A percentile compares a stretch with the other conserved stretches of the same genome.
phyloP scores from a whole-genome alignment of 805 yeast species.

The Ogataea methylovora region DNA sequence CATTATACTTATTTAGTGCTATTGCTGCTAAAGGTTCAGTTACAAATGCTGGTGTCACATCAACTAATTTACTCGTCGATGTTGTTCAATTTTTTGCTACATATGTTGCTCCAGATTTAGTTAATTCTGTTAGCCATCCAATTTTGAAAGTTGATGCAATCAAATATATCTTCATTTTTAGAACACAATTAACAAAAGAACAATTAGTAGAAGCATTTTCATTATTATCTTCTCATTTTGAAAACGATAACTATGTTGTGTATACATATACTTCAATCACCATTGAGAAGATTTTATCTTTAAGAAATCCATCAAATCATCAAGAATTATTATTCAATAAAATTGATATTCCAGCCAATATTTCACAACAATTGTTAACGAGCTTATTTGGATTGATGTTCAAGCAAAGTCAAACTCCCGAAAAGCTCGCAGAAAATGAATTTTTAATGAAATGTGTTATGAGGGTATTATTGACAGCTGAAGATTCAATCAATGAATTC shows the following conservation, averaged over 20 bases:
- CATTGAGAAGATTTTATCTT: constrained; percentile 77
- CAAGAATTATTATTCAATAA: constrained; percentile 60
- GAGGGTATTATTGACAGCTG: constrained; percentile 71
- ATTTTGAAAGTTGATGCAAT: constrained; percentile 89
- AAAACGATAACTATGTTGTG: constrained; percentile 65
- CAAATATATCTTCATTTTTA: constrained; percentile 78
- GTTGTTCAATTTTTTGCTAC: constrained; percentile 78
- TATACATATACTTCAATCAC: constrained; percentile 93
- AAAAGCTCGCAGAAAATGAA: constrained; percentile 91
- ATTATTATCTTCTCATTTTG: constrained; percentile 61
- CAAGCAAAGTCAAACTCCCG: constrained; percentile 59
- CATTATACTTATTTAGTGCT: constrained; percentile 78
- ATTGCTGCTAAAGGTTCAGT: constrained; percentile 87
- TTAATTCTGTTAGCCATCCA: constrained; percentile 53
- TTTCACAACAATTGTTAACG: constrained; percentile 52
- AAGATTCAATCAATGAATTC: constrained; percentile 47
- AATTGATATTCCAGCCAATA: constrained; percentile 55
- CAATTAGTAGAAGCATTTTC: constrained; percentile 80
- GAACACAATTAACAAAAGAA: constrained; percentile 86
- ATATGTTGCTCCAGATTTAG: constrained; percentile 77
- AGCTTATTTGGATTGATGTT: constrained; percentile 63
- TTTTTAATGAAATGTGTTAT: constrained; percentile 83
- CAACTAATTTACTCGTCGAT: constrained; percentile 78
- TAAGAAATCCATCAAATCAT: constrained; percentile 53
- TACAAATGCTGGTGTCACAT: constrained; percentile 80